Evolutionary conservation across 2,329 filamentous ascomycete genomes (phyloP), one percentile per base, ranked within the genome.

Genomic region (Pestalotiopsis sp.): DNA sequence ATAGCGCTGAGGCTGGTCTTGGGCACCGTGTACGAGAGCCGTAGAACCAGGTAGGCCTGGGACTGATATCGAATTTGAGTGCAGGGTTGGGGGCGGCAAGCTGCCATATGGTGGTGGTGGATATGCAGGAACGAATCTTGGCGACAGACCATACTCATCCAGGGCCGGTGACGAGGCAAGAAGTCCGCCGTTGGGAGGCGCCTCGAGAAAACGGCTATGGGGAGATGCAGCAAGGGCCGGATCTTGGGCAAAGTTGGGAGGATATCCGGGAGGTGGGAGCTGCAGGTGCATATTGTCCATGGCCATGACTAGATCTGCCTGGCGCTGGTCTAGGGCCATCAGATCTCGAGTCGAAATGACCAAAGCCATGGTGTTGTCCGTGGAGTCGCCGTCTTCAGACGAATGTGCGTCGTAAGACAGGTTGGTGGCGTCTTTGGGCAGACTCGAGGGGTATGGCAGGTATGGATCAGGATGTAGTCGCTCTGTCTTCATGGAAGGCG

Each of bases 291-390:
- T 77, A 38, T 78, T 77, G 14, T 79, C 79, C 78, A 85, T 83
- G 39, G 79, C 79, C 4, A 79, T 73, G 31, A 80, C 80, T 36
- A 85, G 74, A 64, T 87, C 85, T 72, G 75, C 73, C 14, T 76
- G 73, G 17, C 75, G 73, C 39, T 75, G 75, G 70, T 84, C 82
- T n/a, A 86, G 79, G 49, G 81, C 80, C 72, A 89, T 81, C 23
- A 90, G 79, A 59, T 89, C 86, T 13, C 80, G 79, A 0, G 87
- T 90, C 0, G 86, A 87, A 62, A 90, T 87, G 52, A 70, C 69
- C 17, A 88, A 77, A 3, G 82, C 82, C 73, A 83, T 81, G 1
- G 82, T 80, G 62, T 77, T 77, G 23, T 71, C 75, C 1, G 75
- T 70, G 13, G 70, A 14, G 17, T 77, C 78, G 4, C 82, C 80